Base-by-base conservation (phyloP, 2,329 filamentous ascomycete genomes). In the Amylocarpus encephaloides region DNA sequence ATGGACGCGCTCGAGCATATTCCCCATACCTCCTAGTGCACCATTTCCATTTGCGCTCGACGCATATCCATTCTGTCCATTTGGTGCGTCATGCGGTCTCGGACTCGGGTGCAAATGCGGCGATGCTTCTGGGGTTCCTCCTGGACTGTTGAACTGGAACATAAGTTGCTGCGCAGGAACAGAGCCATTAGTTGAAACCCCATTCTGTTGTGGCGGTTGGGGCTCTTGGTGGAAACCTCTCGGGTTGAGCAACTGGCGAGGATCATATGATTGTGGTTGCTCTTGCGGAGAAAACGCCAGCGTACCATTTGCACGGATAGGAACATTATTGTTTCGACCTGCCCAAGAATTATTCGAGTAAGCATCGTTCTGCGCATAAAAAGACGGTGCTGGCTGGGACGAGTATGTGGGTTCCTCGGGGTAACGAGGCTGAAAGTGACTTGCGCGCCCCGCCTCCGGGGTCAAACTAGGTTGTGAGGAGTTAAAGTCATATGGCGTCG, bases 1-100 rank as follows among this genome's bases (percentile, higher is more conserved):
- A 65, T 91, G 88, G 64, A 90, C 74, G 30, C 81, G 78, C 66
- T 94, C 88, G 41, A 95, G 80, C 70, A 90, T 80, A 49, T 70
- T 70, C 9, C 76, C 74, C 58, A 80, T 75, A 22, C 79, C 78
- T 45, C 63, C 67, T 19, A 58, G 43, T 19, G 32, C 38, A 13
- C 44, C 49, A 49, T 16, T 40, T 13, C 53, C 52, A 50, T 60
- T 59, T 22, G 61, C 46, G 47, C 55, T 56, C 18, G 48, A 30
- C 35, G 52, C 55, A 50, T 60, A 62, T 3, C 53, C 56, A 46
- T 56, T 51, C 18, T 51, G 44, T 29, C 52, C 49, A 19, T 57
- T 49, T 46, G 18, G 35, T 12, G 7, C 43, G 53, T 42, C 41
- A 34, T 49, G 29, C 15, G 32, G 18, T 16, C 44, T 39, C 5